A percentile compares a stretch with the other conserved stretches of the same genome.
These are phyloP conservation scores for Collybiopsis luxurians DNA, from an alignment of 768 basidiomycete species.

Conservation along the genomic window DNA sequence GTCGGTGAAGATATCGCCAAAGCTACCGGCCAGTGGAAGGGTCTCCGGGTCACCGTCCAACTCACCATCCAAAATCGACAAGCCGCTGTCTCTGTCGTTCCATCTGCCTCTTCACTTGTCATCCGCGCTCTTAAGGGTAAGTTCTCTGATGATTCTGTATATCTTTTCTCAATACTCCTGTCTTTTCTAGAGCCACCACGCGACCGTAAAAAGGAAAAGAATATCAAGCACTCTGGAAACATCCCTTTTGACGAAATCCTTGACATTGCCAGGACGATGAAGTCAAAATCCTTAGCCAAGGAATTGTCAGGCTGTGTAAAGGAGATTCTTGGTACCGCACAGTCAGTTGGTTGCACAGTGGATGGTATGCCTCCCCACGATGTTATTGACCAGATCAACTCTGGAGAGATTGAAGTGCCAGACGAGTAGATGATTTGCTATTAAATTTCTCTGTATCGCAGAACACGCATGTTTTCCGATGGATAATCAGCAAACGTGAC, in stretches of 20 bases:
- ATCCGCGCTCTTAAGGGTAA: conserved; percentile 97
- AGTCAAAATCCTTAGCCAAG: conserved; percentile 90
- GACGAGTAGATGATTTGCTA: conserved; percentile 59
- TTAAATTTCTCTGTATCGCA: neutral
- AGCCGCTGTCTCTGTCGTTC: conserved; percentile 94
- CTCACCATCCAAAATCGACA: conserved; percentile 99
- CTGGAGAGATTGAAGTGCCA: conserved; percentile 82
- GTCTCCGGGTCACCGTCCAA: conserved; percentile 98
- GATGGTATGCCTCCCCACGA: conserved; percentile 94
- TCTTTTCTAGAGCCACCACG: conserved; percentile 92
- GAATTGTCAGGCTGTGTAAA: conserved; percentile 85
- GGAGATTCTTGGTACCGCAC: conserved; percentile 98
- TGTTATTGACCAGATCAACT: conserved; percentile 83
- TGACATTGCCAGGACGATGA: conserved; percentile 96
- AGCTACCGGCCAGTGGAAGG: conserved; percentile 97
- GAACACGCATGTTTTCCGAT: neutral
- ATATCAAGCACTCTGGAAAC: conserved; percentile 98
- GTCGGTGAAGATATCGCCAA: conserved; percentile 99
- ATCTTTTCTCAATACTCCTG: conserved; percentile 5
- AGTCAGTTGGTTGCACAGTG: conserved; percentile 95
- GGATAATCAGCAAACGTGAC: neutral
- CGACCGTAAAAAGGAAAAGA: conserved; percentile 99
- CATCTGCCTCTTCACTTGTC: conserved; percentile 95
- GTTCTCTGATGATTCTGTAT: conserved; percentile 19
- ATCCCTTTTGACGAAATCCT: conserved; percentile 90